phyloP scores from a whole-genome alignment of 257 asterid species.

The Leptodermis oblonga region DNA sequence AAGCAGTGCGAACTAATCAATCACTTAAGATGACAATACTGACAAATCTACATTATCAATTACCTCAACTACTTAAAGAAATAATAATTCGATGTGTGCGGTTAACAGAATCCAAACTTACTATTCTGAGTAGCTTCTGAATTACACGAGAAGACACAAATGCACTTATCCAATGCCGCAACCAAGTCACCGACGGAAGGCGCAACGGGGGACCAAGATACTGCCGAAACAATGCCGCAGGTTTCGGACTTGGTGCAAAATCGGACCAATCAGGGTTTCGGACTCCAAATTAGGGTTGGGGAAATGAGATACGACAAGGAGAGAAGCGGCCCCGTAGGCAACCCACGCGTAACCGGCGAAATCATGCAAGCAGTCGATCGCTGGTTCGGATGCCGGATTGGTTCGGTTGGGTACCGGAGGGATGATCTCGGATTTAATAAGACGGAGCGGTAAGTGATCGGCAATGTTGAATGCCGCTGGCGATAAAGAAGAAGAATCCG shows the following conservation, averaged over 20 bases:
- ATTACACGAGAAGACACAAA: constrained; percentile 45
- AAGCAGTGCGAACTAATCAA: no score
- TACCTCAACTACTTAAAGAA: not conserved
- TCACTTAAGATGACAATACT: no score
- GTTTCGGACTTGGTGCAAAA: constrained; percentile 66
- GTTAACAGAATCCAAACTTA: constrained; percentile 52
- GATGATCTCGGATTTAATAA: constrained; percentile 54
- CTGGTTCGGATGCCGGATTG: constrained; percentile 40
- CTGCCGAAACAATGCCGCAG: constrained; percentile 49
- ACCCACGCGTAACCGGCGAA: constrained; percentile 85
- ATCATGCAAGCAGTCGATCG: constrained; percentile 65
- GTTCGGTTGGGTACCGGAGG: constrained; percentile 74
- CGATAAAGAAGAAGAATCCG: constrained; percentile 6
- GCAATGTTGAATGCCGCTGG: constrained; percentile 24
- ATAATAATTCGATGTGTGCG: not conserved
- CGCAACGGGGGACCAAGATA: constrained; percentile 72
- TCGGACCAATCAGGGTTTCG: constrained; percentile 59
- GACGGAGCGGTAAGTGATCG: constrained; percentile 60
- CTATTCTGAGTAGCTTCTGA: constrained; percentile 31
- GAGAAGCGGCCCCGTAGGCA: constrained; percentile 86
- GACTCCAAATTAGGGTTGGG: constrained; percentile 68
- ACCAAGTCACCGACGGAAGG: constrained; percentile 86
- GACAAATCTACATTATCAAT: not conserved
- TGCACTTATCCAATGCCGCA: constrained; percentile 54
- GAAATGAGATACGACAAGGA: constrained; percentile 75